Evolutionary conservation across 2,329 filamentous ascomycete genomes (phyloP).

Genomic region (Davidsoniella australis): DNA sequence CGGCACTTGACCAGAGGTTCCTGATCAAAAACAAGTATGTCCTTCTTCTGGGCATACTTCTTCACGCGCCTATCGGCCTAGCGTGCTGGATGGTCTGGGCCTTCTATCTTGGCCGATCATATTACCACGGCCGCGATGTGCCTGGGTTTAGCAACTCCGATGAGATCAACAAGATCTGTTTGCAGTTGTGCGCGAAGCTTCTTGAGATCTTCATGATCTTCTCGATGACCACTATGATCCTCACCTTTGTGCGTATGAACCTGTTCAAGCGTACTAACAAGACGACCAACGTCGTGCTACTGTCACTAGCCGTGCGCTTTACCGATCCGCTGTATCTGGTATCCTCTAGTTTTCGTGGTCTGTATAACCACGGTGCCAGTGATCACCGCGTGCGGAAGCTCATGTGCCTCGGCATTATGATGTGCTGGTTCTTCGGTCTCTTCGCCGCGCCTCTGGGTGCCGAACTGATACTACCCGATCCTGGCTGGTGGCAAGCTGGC

Average conservation of each 20-base stretch:
- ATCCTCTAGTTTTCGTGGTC: slow-evolving; percentile 1
- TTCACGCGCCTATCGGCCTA: no score
- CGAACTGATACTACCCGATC: not conserved
- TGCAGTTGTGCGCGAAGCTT: not conserved
- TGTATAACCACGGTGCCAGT: not conserved
- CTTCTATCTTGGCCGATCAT: not conserved
- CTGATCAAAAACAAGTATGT: no score
- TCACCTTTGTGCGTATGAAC: not conserved
- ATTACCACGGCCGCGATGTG: not conserved
- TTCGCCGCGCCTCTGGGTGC: slow-evolving; percentile 2
- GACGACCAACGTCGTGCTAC: not conserved
- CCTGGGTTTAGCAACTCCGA: not conserved
- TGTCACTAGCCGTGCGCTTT: slow-evolving; percentile 1
- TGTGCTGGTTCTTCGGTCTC: not conserved
- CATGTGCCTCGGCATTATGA: slow-evolving; percentile 2
- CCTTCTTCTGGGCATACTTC: no score
- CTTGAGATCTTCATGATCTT: slow-evolving; percentile 3
- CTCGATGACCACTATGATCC: not conserved
- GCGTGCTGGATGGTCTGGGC: not conserved
- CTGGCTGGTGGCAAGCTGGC: slow-evolving; percentile 2
- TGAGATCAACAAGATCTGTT: not conserved
- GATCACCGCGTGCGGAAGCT: not conserved
- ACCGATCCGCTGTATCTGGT: slow-evolving; percentile 1
- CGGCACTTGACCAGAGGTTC: no score
- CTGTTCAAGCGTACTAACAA: not conserved